Evolutionary conservation across 1,139 yeast species (phyloP).

Genomic region (Saccharomyces hybrid): DNA sequence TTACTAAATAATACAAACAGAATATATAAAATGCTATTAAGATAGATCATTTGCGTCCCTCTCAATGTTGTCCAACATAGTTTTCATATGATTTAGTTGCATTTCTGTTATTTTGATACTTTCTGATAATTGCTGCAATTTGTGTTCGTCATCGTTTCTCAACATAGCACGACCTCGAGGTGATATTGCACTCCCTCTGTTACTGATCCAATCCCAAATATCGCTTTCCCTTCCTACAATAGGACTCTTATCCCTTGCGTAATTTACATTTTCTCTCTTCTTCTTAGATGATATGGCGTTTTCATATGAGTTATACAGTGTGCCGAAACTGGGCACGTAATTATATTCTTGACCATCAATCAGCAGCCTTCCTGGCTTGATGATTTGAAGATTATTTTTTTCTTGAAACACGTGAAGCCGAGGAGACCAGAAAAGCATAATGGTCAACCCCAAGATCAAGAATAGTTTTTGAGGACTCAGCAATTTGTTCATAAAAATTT

Average conservation of each 20-base stretch:
- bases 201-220: slow-evolving; percentile 78
- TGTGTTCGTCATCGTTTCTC: slow-evolving; percentile 15
- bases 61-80: slow-evolving; percentile 7
- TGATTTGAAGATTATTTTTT: slow-evolving; percentile 4
- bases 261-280: slow-evolving; percentile 16
- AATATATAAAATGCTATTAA: background rate
- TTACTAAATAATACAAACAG: background rate
- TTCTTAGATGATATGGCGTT: slow-evolving; percentile 24
- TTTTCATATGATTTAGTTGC: slow-evolving; percentile 39
- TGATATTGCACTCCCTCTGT: slow-evolving; percentile 36
- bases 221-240: slow-evolving; percentile 47
- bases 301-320: slow-evolving; percentile 36
- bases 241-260: slow-evolving; percentile 9
- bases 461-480: background rate
- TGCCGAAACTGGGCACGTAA: slow-evolving; percentile 41
- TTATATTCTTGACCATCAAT: slow-evolving; percentile 41
- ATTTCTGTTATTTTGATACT: slow-evolving; percentile 47
- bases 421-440: background rate
- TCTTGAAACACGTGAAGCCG: background rate
- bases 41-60: background rate
- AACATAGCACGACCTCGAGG: slow-evolving; percentile 3
- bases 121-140: slow-evolving; percentile 45
- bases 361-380: slow-evolving; percentile 20
- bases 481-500: background rate
- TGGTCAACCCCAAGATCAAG: background rate